Evolutionary conservation across 768 basidiomycete genomes (phyloP).

Genomic region (Daedaleopsis nitida): DNA sequence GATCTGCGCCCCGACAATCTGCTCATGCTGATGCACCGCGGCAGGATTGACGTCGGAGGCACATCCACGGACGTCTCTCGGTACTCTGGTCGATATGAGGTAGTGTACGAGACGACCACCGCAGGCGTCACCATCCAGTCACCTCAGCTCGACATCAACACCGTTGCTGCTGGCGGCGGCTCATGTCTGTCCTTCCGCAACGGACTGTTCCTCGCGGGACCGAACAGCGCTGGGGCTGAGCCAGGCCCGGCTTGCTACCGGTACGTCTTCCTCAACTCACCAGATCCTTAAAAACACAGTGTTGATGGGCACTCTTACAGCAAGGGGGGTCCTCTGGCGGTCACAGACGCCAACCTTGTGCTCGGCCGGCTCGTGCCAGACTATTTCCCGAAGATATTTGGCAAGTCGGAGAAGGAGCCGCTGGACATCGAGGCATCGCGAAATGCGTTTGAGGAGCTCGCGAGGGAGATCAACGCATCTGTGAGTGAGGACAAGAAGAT

Average conservation of each 20-base stretch:
- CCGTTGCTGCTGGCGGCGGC: slow-evolving; percentile 94
- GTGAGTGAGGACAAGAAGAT: slow-evolving; percentile 55
- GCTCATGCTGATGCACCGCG: not conserved
- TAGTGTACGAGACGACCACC: slow-evolving; percentile 94
- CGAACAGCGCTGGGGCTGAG: slow-evolving; percentile 90
- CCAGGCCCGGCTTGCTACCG: slow-evolving; percentile 93
- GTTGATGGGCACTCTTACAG: slow-evolving; percentile 36
- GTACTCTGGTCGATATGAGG: slow-evolving; percentile 87
- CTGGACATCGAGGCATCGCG: slow-evolving; percentile 75
- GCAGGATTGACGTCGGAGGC: slow-evolving; percentile 88
- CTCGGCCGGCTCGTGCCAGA: slow-evolving; percentile 88
- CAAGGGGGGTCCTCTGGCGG: slow-evolving; percentile 88
- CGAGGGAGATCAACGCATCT: slow-evolving; percentile 65
- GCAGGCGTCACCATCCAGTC: slow-evolving; percentile 92
- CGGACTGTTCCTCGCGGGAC: slow-evolving; percentile 88
- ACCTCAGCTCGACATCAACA: slow-evolving; percentile 94
- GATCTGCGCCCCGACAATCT: not conserved
- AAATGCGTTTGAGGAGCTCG: slow-evolving; percentile 66
- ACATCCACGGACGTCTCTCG: slow-evolving; percentile 96
- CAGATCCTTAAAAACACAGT: not conserved
- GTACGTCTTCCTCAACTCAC: slow-evolving; percentile 38
- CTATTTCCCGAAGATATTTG: slow-evolving; percentile 95
- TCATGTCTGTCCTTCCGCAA: slow-evolving; percentile 88
- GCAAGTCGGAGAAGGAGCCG: slow-evolving; percentile 83
- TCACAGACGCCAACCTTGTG: slow-evolving; percentile 91